A percentile compares a stretch with the other conserved stretches of the same genome.
These are phyloP conservation scores for Acer negundo DNA, from an alignment of 345 rosid genomes.

Conservation along the genomic window DNA sequence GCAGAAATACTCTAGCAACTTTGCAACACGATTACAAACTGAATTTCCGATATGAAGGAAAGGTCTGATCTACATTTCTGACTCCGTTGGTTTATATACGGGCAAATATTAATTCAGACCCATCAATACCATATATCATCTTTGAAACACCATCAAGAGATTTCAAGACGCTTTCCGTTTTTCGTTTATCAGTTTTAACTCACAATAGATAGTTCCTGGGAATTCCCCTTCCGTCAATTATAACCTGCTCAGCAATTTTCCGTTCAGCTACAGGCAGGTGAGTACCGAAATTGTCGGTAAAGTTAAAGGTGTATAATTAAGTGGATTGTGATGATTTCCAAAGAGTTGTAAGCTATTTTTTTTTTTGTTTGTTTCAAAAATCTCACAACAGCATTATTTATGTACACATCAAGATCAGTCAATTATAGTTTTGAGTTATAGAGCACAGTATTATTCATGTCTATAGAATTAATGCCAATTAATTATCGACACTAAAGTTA, in stretches of 20 bases:
- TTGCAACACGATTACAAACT: slow-evolving; percentile 79
- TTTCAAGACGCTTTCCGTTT: neutral
- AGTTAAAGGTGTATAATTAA: neutral
- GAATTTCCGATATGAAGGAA: slow-evolving; percentile 82
- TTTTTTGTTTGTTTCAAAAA: no score
- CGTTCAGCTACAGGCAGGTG: slow-evolving; percentile 2
- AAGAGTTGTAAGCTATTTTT: neutral
- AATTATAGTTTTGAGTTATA: no score
- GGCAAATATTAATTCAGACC: no score
- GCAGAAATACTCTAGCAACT: slow-evolving; percentile 69
- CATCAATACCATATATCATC: no score
- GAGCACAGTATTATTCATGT: no score
- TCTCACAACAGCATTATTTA: no score
- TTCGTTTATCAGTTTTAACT: neutral
- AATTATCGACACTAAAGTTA: no score
- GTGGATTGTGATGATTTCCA: neutral
- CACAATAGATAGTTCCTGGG: neutral
- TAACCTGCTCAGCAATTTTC: slow-evolving; percentile 2
- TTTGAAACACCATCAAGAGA: neutral
- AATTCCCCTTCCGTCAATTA: neutral
- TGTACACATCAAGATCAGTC: no score
- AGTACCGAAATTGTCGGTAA: neutral
- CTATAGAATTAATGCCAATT: no score
- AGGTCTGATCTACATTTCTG: slow-evolving; percentile 52
- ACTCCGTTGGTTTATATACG: neutral